phyloP scores from a whole-genome alignment of 495 filamentous ascomycete genomes.

The Neurospora sp. region DNA sequence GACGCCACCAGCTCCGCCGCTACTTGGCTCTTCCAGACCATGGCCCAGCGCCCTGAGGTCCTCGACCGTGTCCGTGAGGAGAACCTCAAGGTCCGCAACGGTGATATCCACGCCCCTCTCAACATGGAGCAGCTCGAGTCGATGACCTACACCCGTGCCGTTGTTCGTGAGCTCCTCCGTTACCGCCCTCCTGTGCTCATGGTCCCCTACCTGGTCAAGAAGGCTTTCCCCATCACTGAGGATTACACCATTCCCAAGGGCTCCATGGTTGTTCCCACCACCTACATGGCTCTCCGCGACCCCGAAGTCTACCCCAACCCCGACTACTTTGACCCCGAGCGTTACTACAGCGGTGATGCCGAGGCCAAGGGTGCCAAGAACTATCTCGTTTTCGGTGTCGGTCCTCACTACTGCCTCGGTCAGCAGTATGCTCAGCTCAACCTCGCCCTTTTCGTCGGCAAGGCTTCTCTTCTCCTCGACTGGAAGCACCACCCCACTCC shows the following conservation, averaged over 20 bases:
- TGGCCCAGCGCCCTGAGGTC: conserved; percentile 88
- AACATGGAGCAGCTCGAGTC: conserved; percentile 78
- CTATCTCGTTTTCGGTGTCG: conserved; percentile 93
- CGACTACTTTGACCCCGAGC: conserved; percentile 81
- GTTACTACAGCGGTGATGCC: conserved; percentile 84
- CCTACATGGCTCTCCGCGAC: conserved; percentile 85
- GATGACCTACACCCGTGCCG: conserved; percentile 83
- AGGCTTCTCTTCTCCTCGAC: conserved; percentile 81
- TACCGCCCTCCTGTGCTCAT: conserved; percentile 97
- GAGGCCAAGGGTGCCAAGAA: conserved; percentile 87
- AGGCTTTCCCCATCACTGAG: conserved; percentile 83
- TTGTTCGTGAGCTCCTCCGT: conserved; percentile 86
- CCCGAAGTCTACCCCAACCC: conserved; percentile 86
- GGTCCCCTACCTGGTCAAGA: conserved; percentile 94
- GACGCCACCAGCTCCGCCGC: conserved; percentile 89
- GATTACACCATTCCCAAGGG: conserved; percentile 86
- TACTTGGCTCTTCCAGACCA: conserved; percentile 91
- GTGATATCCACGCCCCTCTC: conserved; percentile 59
- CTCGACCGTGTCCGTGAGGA: conserved; percentile 88
- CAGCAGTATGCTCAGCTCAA: conserved; percentile 90
- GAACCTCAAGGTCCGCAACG: conserved; percentile 68
- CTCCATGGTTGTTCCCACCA: conserved; percentile 87
- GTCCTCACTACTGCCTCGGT: conserved; percentile 93
- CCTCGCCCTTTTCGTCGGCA: conserved; percentile 84
- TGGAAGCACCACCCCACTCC: conserved; percentile 83